Evolutionary conservation across 306 rosid genomes (phyloP), one percentile per base, ranked within the genome.

Genomic region (Prunus mira): DNA sequence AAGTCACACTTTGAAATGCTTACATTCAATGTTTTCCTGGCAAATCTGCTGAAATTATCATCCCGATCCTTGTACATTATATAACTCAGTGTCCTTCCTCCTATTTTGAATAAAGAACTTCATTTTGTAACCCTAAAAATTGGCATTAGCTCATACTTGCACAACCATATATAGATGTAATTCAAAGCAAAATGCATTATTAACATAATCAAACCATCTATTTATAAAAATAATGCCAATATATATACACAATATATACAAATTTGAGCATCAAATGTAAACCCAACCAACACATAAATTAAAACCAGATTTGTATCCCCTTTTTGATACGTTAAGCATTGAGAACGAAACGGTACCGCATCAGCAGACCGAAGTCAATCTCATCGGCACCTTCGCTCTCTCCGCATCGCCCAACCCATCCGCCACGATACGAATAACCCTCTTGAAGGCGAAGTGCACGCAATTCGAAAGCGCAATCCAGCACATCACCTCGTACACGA

Each of bases 381-480:
- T 82, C 79, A 91, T 45, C 1, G 91, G 88, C 77, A 86, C 85
- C 72, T 94, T 92, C 34, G 79, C 97, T 38, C 97, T 83, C 60
- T 80, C 89, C 19, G 83, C 83, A 60, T 90, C 89, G 73, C 88
- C 86, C 62, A 93, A 80, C 13, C 93, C 90, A 56, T 81, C 91
- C 10, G 84, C 80, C 60, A 80, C 65, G 69, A 86, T 86, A 71
- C 91, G 86, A 78, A 89, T 69, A 20, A 94, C 86, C 71, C 78
- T 94, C 82, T 94, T 90, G 73, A 92, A 79, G 13, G 98, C 90
- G 73, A 90, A 94, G 80, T 92, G 96, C 82, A 94, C 73, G 71
- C 98, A 94, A 76, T 90, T 92, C 74, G 92, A 89, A 0, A 94
- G 91, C 80, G 88, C 88, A 46, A 94, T 92, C 97, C 97, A 92